Base-by-base conservation (phyloP, 352 stramenopile species). In the Phytophthora fragariaefolia region DNA sequence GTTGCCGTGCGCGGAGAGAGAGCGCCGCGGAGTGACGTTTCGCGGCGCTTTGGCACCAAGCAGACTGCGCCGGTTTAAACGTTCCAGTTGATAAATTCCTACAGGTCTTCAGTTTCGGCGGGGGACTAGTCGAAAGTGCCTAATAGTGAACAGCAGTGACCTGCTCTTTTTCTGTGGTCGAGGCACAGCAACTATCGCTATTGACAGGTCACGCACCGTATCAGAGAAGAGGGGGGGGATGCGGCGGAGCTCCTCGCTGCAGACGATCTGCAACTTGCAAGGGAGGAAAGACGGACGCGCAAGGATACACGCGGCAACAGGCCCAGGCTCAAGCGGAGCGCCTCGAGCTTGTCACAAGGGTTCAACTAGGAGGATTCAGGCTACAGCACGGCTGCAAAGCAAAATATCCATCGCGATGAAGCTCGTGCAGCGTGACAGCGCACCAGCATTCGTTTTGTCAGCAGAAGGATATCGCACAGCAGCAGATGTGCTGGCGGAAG, bases 251-350 rank as follows among this genome's bases (percentile, higher is more conserved):
- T 65, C 34, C 30, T 64, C 30, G 27, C 32, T 57, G 52, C 45
- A 49, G 58, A 65, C 52, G 49, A 66, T n/a, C n/a, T n/a, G n/a
- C 48, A 51, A 68, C 57, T 64, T 63, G 53, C 36, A 27, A 18
- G n/a, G 15, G 46, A 63, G 63, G 54, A 71, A 71, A 71, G 63
- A 71, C 55, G 30, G 63, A 58, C 46, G 54, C 40, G 52, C 52
- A 45, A 65, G 55, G 55, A 66, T 71, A 71, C 55, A 70, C 51
- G 38, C 55, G 30, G 28, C 20, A 48, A 24, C 51, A 64, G 53
- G 6, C 9, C 9, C 4, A 1, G 32, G 0, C 6, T n/a, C 2
- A 13, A 46, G 36, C 12, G 34, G 17, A 22, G 23, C 30, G 18
- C 10, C 26, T 20, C 23, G 47, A 9, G 20, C 43, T 32, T 63